phyloP scores from a whole-genome alignment of 2,329 filamentous ascomycete species.

The Didymella keratinophila region DNA sequence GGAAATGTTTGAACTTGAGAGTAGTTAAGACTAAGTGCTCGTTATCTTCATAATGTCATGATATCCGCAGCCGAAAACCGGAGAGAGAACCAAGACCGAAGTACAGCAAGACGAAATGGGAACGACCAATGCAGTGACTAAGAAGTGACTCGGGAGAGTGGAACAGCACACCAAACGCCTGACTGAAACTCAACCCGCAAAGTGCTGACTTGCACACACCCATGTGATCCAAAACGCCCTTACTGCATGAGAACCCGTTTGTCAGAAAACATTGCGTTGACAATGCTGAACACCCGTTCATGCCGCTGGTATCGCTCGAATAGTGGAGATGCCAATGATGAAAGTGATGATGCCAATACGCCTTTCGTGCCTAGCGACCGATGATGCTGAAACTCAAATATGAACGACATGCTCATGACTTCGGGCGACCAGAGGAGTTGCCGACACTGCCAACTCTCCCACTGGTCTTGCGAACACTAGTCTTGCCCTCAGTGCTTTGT shows the following conservation, averaged over 20 bases:
- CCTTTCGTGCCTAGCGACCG: slow-evolving; percentile 34
- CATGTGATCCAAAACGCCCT: slow-evolving; percentile 36
- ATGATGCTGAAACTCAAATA: slow-evolving; percentile 20
- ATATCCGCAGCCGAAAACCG: slow-evolving; percentile 27
- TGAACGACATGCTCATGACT: slow-evolving; percentile 33
- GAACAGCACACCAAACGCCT: slow-evolving; percentile 31
- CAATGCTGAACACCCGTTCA: slow-evolving; percentile 22
- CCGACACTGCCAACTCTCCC: slow-evolving; percentile 59
- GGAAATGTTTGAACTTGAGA: slow-evolving; percentile 10
- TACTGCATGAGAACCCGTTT: slow-evolving; percentile 32
- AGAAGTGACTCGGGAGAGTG: slow-evolving; percentile 22
- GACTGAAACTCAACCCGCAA: slow-evolving; percentile 24
- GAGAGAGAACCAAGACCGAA: slow-evolving; percentile 35
- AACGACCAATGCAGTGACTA: slow-evolving; percentile 22
- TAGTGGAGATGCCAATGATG: slow-evolving; percentile 23
- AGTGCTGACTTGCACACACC: slow-evolving; percentile 26
- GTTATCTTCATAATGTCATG: slow-evolving; percentile 40
- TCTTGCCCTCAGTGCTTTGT: slow-evolving; percentile 58
- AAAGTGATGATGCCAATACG: slow-evolving; percentile 30
- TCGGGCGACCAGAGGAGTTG: slow-evolving; percentile 40
- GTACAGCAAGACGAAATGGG: slow-evolving; percentile 24
- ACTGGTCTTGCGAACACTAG: slow-evolving; percentile 60
- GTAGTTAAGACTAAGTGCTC: slow-evolving; percentile 31
- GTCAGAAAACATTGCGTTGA: slow-evolving; percentile 26
- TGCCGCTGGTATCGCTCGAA: slow-evolving; percentile 22